Evolutionary conservation across 495 filamentous ascomycete genomes (phyloP).

Genomic region (Daldinia concentrica): DNA sequence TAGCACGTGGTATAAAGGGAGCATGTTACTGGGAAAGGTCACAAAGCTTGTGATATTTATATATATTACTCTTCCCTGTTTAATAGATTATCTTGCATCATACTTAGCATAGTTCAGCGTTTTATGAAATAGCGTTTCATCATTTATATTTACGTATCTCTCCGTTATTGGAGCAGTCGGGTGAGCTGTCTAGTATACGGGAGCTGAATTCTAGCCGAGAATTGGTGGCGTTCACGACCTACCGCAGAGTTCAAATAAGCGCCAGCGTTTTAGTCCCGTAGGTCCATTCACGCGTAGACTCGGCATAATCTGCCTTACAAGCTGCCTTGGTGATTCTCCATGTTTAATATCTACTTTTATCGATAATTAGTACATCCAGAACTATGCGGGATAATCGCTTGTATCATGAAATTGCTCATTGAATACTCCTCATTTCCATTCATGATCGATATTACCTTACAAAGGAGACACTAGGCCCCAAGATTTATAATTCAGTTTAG

Average conservation of each 20-base stretch:
- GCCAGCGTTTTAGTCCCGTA: neutral
- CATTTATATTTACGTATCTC: neutral
- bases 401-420: neutral
- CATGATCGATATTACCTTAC: neutral
- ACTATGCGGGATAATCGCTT: neutral
- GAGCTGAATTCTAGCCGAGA: constrained; percentile 7
- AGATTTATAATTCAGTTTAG: neutral
- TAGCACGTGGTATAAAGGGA: no score
- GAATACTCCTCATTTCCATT: neutral
- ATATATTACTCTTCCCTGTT: neutral
- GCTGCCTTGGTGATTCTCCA: constrained; percentile 5
- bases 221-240: neutral
- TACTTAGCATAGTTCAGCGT: neutral
- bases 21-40: neutral
- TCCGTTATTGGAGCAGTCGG: neutral
- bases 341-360: neutral
- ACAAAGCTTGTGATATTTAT: neutral
- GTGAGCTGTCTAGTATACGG: neutral
- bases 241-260: constrained; percentile 4
- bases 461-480: neutral
- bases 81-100: neutral
- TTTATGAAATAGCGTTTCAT: neutral
- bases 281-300: neutral
- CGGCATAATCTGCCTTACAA: constrained; percentile 20
- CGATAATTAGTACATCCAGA: neutral